Evolutionary conservation across 306 rosid species (phyloP), one percentile per base, ranked within the genome.

Genomic region (Geum urbanum): DNA sequence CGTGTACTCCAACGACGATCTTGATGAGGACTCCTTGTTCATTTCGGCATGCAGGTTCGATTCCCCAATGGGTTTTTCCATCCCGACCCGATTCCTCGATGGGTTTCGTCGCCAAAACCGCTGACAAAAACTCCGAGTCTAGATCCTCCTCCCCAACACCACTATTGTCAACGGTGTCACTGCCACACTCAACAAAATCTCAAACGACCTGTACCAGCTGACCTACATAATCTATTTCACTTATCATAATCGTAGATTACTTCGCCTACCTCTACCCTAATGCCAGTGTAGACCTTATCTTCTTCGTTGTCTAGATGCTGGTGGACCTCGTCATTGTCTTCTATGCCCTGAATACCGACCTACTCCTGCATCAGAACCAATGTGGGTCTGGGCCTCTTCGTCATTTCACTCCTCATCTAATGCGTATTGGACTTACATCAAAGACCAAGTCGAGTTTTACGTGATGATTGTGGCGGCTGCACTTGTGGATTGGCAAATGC

Each of bases 211-310:
- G 3, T 82, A 71, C 72, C 82, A 88, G 22, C 71, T 92, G 0
- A 86, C 90, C 8, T 92, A 92, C 81, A 79, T 88, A 43, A 80
- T 86, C 78, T 83, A 90, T 86, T 92, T 90, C 83, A 75, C 75
- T 92, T 86, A 80, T 90, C 81, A 92, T 96, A 7, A 97, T 91
- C 76, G 82, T 92, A 40, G 97, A 92, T 67, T 90, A 90, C 82
- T 90, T 90, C 88, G 40, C 91, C 64, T 87, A 82, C 74, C 86
- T 92, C 57, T 92, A 92, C 72, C 98, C 97, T 0, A 86, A 86
- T 4, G 80, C 73, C 66, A 88, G 83, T 84, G 98, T 92, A 15
- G 97, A 92, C 74, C 97, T 97, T 0, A 50, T 87, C 69, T 90
- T 92, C 78, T 89, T 90, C 63, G 91, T 86, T 68, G 91, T 24